Percentiles rank a stretch among this genome's conserved stretches.
These are phyloP conservation scores for Talaromyces marneffei DNA, from an alignment of 2,329 filamentous ascomycete species.

Conservation along the genomic window DNA sequence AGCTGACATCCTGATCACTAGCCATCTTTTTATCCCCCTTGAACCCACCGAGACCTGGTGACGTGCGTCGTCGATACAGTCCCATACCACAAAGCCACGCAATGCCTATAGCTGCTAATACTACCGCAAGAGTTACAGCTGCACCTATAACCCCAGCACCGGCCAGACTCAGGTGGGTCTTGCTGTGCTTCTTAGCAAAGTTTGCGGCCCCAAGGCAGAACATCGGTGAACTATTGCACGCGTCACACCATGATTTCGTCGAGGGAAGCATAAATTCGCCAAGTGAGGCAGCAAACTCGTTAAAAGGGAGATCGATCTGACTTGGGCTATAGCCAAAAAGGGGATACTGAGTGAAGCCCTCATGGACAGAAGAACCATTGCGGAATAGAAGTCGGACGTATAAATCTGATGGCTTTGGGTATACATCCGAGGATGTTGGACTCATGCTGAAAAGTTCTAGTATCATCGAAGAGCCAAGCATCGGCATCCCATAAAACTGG, in stretches of 20 bases:
- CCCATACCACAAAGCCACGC: slow-evolving; percentile 42
- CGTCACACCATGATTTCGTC: slow-evolving; percentile 49
- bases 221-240: slow-evolving; percentile 42
- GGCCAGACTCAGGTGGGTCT: slow-evolving; percentile 34
- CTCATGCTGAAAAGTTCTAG: slow-evolving; percentile 49
- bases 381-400: slow-evolving; percentile 53
- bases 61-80: slow-evolving; percentile 36
- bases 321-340: slow-evolving; percentile 47
- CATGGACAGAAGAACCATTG: slow-evolving; percentile 46
- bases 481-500: slow-evolving; percentile 47
- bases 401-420: slow-evolving; percentile 42
- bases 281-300: slow-evolving; percentile 46
- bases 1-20: slow-evolving; percentile 49
- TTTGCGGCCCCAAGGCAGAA: slow-evolving; percentile 47
- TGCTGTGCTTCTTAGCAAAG: background rate
- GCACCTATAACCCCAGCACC: slow-evolving; percentile 55
- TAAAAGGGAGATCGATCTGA: slow-evolving; percentile 44
- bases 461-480: slow-evolving; percentile 44
- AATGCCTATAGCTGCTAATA: slow-evolving; percentile 37
- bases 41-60: slow-evolving; percentile 47
- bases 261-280: slow-evolving; percentile 38
- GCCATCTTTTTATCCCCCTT: slow-evolving; percentile 51
- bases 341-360: slow-evolving; percentile 39
- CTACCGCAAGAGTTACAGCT: slow-evolving; percentile 44
- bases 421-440: slow-evolving; percentile 26